A percentile compares a stretch with the other conserved stretches of the same genome.
Conservation (phyloP, 1,284 basidiomycete genomes). For the Phaffia rhodozyma region DNA sequence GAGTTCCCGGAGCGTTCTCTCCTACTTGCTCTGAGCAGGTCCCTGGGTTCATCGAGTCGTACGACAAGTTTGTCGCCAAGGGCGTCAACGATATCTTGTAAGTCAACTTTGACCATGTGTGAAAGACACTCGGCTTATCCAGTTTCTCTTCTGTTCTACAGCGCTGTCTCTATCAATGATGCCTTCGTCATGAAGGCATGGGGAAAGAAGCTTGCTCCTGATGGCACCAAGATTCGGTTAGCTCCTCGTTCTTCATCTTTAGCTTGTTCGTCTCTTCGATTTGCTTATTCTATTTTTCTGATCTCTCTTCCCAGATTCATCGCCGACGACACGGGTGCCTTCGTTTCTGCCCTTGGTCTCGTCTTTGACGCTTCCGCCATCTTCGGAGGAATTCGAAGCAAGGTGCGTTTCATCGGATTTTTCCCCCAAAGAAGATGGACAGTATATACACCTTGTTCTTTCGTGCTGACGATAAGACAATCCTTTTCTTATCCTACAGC, state of each 20-base stretch:
- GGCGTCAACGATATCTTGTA: conserved; percentile 58
- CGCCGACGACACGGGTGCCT: conserved; percentile 53
- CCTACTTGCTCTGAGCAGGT: conserved; percentile 44
- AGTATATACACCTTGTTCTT: neutral
- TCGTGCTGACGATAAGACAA: neutral
- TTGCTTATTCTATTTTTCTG: neutral
- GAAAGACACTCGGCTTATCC: conserved; percentile 42
- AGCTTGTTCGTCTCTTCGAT: neutral
- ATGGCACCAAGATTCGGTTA: conserved; percentile 29
- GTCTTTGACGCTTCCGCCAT: conserved; percentile 50
- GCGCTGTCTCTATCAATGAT: conserved; percentile 12
- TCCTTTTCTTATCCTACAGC: conserved; percentile 31
- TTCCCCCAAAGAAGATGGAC: neutral
- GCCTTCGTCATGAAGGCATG: conserved; percentile 43
- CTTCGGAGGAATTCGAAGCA: conserved; percentile 53
- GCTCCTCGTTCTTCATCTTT: conserved; percentile 4
- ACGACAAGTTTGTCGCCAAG: conserved; percentile 51
- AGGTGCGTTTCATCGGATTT: conserved; percentile 41
- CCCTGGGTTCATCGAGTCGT: conserved; percentile 52
- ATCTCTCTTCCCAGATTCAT: conserved; percentile 24
- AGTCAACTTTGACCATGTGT: conserved; percentile 41
- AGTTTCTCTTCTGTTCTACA: neutral
- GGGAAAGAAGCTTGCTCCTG: conserved; percentile 51
- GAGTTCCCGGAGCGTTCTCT: conserved; percentile 51
- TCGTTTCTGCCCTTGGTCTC: conserved; percentile 49